These are phyloP conservation scores for Dictyophora rubrovolvata DNA, from an alignment of 768 basidiomycete species.

Conservation along the genomic window DNA sequence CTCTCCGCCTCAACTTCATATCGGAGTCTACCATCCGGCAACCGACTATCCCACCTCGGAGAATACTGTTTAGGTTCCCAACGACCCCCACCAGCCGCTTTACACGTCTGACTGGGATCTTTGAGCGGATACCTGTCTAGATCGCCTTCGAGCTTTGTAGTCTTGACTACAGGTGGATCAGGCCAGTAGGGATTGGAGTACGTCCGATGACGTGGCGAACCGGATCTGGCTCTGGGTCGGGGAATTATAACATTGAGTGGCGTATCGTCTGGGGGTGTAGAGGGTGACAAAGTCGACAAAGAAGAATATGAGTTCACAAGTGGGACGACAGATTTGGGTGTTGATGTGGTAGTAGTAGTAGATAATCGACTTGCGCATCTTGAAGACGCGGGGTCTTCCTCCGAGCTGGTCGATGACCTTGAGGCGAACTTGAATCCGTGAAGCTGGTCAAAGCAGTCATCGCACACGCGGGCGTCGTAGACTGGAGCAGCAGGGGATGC, in stretches of 20 bases:
- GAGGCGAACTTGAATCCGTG: conserved; percentile 30
- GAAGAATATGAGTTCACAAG: conserved; percentile 29
- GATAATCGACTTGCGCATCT: conserved; percentile 28
- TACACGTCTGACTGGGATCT: conserved; percentile 58
- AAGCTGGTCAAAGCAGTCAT: conserved; percentile 68
- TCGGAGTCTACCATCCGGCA: conserved; percentile 57
- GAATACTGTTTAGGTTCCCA: conserved; percentile 57
- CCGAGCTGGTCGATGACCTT: conserved; percentile 13
- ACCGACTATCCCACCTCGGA: conserved; percentile 32
- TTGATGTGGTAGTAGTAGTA: conserved; percentile 22
- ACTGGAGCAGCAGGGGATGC: conserved; percentile 55
- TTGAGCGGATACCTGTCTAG: conserved; percentile 66
- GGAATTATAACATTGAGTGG: conserved; percentile 26
- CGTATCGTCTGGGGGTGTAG: conserved; percentile 15
- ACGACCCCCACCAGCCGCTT: conserved; percentile 68
- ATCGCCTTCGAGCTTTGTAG: conserved; percentile 33
- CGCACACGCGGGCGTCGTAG: conserved; percentile 53
- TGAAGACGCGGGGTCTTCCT: conserved; percentile 14
- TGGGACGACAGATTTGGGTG: conserved; percentile 26
- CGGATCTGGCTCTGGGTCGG: conserved; percentile 21
- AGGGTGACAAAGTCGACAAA: conserved; percentile 21
- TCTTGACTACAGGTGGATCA: conserved; percentile 31
- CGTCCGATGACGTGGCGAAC: conserved; percentile 16
- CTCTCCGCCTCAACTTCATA: conserved; percentile 65
- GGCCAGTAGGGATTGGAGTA: conserved; percentile 24